phyloP scores from a whole-genome alignment of 768 basidiomycete genomes.

The Termitomyces sp. region DNA sequence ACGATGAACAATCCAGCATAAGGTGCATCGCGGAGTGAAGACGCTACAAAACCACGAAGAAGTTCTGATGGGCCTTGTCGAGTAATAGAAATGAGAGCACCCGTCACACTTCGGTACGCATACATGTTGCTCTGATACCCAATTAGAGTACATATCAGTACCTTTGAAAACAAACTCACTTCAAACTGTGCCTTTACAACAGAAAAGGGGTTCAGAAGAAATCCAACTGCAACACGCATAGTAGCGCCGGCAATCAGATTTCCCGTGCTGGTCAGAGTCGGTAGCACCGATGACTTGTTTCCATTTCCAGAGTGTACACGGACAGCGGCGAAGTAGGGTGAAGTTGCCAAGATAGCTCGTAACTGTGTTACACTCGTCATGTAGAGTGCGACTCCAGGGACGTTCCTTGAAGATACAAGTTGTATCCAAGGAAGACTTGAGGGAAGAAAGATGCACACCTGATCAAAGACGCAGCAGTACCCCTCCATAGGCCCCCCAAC shows the following conservation, averaged over 20 bases:
- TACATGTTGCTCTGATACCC: conserved; percentile 67
- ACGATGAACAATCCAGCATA: conserved; percentile 89
- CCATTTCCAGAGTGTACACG: conserved; percentile 17
- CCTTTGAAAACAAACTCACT: conserved; percentile 34
- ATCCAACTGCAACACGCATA: conserved; percentile 73
- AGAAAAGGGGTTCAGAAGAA: conserved; percentile 85
- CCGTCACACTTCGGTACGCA: conserved; percentile 54
- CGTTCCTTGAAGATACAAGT: conserved; percentile 48
- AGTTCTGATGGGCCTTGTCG: conserved; percentile 77
- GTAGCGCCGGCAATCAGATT: conserved; percentile 86
- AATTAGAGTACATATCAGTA: conserved; percentile 2
- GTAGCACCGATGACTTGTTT: conserved; percentile 48
- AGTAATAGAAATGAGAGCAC: conserved; percentile 52
- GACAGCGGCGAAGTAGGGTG: conserved; percentile 56
- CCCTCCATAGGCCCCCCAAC: conserved; percentile 76
- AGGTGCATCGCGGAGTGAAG: conserved; percentile 90
- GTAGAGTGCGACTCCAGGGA: conserved; percentile 91
- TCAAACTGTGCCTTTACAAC: conserved; percentile 91
- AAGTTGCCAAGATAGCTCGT: conserved; percentile 67
- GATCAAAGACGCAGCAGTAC: conserved; percentile 73
- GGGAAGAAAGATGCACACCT: conserved; percentile 37
- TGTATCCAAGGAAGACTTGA: neutral
- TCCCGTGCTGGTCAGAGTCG: conserved; percentile 66
- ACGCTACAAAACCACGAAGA: conserved; percentile 81
- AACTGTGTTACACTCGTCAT: conserved; percentile 83